phyloP scores from a whole-genome alignment of 768 basidiomycete species.

The Trichaptum fuscoviolaceum region DNA sequence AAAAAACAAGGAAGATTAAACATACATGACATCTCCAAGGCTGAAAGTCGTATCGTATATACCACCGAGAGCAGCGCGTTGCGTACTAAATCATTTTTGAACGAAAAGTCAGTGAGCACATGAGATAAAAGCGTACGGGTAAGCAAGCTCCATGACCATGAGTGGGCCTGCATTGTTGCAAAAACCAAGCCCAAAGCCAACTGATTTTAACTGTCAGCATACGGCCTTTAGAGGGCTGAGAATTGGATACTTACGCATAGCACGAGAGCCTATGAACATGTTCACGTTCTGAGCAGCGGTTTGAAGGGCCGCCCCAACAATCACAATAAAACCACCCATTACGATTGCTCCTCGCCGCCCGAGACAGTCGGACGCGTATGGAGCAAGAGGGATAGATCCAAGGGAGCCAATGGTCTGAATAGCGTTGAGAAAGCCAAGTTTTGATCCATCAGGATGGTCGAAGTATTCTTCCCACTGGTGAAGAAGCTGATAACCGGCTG shows the following conservation, averaged over 20 bases:
- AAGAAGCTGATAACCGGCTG: slow-evolving; percentile 16
- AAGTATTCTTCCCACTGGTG: slow-evolving; percentile 8
- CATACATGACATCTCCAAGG: slow-evolving; percentile 10
- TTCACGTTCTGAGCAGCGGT: slow-evolving; percentile 8
- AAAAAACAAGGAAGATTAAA: slow-evolving; percentile 11
- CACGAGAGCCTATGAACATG: slow-evolving; percentile 9
- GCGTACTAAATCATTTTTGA: not conserved
- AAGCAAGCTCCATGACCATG: slow-evolving; percentile 3
- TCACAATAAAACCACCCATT: slow-evolving; percentile 10
- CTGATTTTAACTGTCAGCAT: slow-evolving; percentile 1
- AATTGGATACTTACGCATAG: not conserved
- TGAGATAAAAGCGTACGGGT: slow-evolving; percentile 3
- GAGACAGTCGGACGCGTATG: slow-evolving; percentile 12
- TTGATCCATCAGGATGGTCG: not conserved
- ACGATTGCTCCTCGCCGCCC: slow-evolving; percentile 14
- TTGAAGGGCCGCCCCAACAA: slow-evolving; percentile 9
- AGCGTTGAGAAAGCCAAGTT: not conserved
- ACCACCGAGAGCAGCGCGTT: not conserved
- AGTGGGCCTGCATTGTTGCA: slow-evolving; percentile 10
- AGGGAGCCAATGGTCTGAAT: slow-evolving; percentile 14
- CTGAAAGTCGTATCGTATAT: not conserved
- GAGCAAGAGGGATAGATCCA: slow-evolving; percentile 15
- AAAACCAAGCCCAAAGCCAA: slow-evolving; percentile 17
- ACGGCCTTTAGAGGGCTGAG: slow-evolving; percentile 1
- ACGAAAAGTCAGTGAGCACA: no score